A percentile compares a stretch with the other conserved stretches of the same genome.
Evolutionary conservation across 331 rosid genomes (phyloP).

Genomic region (Dryas integrifolia): DNA sequence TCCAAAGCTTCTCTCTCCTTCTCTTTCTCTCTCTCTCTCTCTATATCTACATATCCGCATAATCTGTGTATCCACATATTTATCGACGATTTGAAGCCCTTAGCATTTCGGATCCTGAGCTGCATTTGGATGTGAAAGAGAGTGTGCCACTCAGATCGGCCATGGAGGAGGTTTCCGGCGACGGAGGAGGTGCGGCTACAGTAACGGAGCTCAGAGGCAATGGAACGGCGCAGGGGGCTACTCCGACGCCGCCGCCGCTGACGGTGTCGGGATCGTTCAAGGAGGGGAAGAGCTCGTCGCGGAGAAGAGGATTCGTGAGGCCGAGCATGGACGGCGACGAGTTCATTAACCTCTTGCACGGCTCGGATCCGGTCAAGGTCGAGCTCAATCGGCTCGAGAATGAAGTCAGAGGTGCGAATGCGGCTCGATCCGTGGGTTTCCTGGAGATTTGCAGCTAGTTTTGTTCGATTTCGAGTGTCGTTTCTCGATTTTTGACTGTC

Average conservation of each 20-base stretch:
- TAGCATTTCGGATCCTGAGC: constrained; percentile 49
- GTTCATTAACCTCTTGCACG: constrained; percentile 81
- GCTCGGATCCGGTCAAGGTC: constrained; percentile 99
- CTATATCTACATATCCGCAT: constrained; percentile 4
- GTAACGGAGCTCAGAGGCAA: constrained; percentile 7
- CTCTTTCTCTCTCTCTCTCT: neutral
- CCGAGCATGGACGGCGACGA: constrained; percentile 95
- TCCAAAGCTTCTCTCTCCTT: neutral
- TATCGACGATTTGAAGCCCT: constrained; percentile 41
- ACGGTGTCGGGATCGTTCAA: constrained; percentile 80
- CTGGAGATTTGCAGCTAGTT: constrained; percentile 36
- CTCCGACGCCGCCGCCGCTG: constrained; percentile 48
- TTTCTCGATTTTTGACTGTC: neutral
- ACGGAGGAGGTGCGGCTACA: constrained; percentile 29
- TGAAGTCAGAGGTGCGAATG: constrained; percentile 98
- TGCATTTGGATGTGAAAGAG: constrained; percentile 68
- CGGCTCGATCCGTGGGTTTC: constrained; percentile 69
- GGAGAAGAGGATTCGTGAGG: constrained; percentile 71
- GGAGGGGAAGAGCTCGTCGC: constrained; percentile 80
- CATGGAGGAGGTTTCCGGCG: constrained; percentile 32
- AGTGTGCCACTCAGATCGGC: constrained; percentile 57
- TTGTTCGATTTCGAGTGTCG: constrained; percentile 15
- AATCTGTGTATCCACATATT: neutral
- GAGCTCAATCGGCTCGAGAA: constrained; percentile 99
- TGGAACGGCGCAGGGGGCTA: constrained; percentile 34